Base-by-base conservation (phyloP, 345 rosid genomes). In the Sisymbrium altissimum region DNA sequence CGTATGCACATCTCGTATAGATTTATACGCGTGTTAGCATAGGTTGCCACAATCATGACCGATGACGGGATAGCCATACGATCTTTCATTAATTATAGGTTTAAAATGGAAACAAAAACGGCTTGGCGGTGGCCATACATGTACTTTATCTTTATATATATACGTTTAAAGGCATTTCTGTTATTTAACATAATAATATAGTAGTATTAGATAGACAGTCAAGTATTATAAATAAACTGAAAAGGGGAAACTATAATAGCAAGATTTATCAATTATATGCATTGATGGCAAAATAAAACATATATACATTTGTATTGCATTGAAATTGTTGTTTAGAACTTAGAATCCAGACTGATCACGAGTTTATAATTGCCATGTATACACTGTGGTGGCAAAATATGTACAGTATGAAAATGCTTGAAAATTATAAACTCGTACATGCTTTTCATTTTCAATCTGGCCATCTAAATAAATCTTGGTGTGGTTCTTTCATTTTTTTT, bases 11-110 rank as follows among this genome's bases (percentile, higher is more conserved):
- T 19, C 64, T 70, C 43, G 9, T 12, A 35, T 30, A 29, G 43
- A 23, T 52, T 52, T 58, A 32, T 43, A 9, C 45, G 74, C 65
- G 39, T 70, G 65, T 21, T 54, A 19, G 17, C 39, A 68, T 38
- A 40, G 72, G 43, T 68, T 59, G 67, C 67, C 38, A 70, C 67
- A 70, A 70, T 70, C 67, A 70, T 59, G 35, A 70, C 66, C 8
- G 23, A 15, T 59, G 33, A 49, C 58, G 32, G 10, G 17, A 35
- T 18, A 57, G 15, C 48, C 48, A 46, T 59, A 43, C 55, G 43
- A 46, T 70, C 41, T 58, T 45, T 30, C 64, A 12, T 4, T 56
- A 57, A 32, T 55, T 52, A 23, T 38, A 18, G 32, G 29, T 43
- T 17, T 6, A 7, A 43, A 55, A 53, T 36, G 21, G 4, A 50